Evolutionary conservation across 2,329 filamentous ascomycete species (phyloP).

Genomic region (Pseudogymnoascus sp.): DNA sequence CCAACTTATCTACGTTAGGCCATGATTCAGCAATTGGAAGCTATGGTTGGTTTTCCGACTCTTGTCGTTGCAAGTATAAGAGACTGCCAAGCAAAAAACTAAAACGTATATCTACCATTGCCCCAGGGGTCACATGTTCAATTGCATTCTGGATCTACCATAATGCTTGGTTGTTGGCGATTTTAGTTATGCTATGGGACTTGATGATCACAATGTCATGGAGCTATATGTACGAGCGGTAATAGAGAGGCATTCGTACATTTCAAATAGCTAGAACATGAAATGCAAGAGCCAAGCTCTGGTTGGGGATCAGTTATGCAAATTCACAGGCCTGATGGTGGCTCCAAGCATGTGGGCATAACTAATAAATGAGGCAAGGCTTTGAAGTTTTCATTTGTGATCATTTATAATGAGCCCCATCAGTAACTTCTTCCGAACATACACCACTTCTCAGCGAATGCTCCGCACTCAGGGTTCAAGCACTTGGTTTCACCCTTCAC

Average conservation of each 20-base stretch:
- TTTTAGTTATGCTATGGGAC: neutral
- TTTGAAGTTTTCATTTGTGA: slow-evolving; percentile 2
- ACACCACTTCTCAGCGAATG: slow-evolving; percentile 75
- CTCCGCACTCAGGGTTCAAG: slow-evolving; percentile 77
- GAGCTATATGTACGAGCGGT: neutral
- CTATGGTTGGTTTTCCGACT: neutral
- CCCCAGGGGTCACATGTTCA: neutral
- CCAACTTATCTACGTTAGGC: neutral
- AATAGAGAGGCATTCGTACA: neutral
- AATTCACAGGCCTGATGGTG: neutral
- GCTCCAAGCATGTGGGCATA: neutral
- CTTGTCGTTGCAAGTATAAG: neutral
- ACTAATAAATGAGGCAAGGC: neutral
- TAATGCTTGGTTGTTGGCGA: neutral
- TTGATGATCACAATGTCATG: neutral
- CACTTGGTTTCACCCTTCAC: slow-evolving; percentile 82
- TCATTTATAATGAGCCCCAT: slow-evolving; percentile 2
- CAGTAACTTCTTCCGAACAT: slow-evolving; percentile 72
- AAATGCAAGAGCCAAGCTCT: neutral
- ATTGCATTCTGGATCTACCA: neutral
- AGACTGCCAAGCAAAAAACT: neutral
- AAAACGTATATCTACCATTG: neutral
- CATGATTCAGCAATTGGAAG: neutral
- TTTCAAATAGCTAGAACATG: neutral
- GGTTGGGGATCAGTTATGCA: neutral